Base-by-base conservation (phyloP, 129 eudicot species). In the Heracleum sosnowskyi region DNA sequence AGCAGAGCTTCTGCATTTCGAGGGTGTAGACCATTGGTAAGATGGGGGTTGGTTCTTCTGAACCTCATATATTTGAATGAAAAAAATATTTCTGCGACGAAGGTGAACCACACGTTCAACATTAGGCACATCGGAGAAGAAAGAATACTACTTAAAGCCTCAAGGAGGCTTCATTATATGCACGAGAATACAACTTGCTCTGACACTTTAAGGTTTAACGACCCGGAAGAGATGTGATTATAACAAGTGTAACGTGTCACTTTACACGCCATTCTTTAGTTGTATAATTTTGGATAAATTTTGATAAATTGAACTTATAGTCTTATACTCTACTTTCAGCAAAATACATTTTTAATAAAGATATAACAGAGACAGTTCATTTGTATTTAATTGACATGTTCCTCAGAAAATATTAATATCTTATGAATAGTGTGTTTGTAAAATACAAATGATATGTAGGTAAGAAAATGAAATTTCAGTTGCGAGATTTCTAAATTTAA, bases 201-300 rank as follows among this genome's bases (percentile, higher is more conserved):
- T n/a, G n/a, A n/a, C n/a, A n/a, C n/a, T n/a, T n/a, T n/a, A n/a
- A n/a, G n/a, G n/a, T n/a, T n/a, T n/a, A n/a, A n/a, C n/a, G n/a
- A n/a, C n/a, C n/a, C n/a, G n/a, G n/a, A n/a, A 34, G 20, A 74
- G 60, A 24, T 74, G 60, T 74, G 28, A 42, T 16, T 44, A 44
- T 74, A 46, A 44, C 40, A 73, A 73, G 57, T 11, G 11, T 16
- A 44, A 34, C 57, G 79, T 45, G 79, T 63, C 83, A n/a, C 49
- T 24, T 20, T 75, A 46, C 55, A 76, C 24, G 42, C 53, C 72
- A 71, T 73, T 73, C 83, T 41, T 36, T 42, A n/a, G 34, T 80
- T 73, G 24, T 13, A 17, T 39, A 41, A 49, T 64, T 75, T 7
- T 49, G 33, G 33, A 4, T 51, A 41, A 49, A 37, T n/a, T n/a